Evolutionary conservation across 202 grass and related monocot species (phyloP), one percentile per base, ranked within the genome.

Genomic region (Zoysia matrella): DNA sequence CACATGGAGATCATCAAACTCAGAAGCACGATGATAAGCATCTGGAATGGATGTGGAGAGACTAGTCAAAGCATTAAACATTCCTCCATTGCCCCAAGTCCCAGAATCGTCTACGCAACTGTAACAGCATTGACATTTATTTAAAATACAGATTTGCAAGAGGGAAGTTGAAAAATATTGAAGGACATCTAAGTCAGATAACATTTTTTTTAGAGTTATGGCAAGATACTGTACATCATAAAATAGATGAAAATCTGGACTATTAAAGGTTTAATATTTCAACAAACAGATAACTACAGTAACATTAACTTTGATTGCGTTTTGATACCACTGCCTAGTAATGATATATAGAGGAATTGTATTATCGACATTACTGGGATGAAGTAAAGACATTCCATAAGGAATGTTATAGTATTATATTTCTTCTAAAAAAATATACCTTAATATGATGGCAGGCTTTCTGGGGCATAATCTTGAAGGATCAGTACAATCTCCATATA

Each of bases 401-500:
- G 47, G 41, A 67, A 73, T 80, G 43, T 64, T 70, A 70, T 52
- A 13, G 36, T 51, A 65, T 50, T 84, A 60, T 53, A 50, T 72
- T 82, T 76, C 70, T 84, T 84, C 71, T 60, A 5, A 30, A 7
- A 80, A 88, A 80, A 73, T 46, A 68, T 91, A 98, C 95, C 95
- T 98, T 80, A 94, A 93, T 86, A 98, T 98, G 72, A 94, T 90
- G 57, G 90, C 84, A 88, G 88, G 90, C 75, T 88, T 84, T 71
- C 68, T 61, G 55, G 92, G 82, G 62, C 80, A 91, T 83, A 88
- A 48, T 90, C 85, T 94, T 71, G 80, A 91, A 77, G 92, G 90
- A 84, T 93, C 18, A 41, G 95, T 98, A 72, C 95, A 98, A 90
- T 98, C 95, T 88, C 90, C 95, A 78, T 94, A 98, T 54, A 98